These are phyloP conservation scores for Lichtheimia corymbifera DNA, from an alignment of 371 early-diverging fungal species.

Conservation along the genomic window DNA sequence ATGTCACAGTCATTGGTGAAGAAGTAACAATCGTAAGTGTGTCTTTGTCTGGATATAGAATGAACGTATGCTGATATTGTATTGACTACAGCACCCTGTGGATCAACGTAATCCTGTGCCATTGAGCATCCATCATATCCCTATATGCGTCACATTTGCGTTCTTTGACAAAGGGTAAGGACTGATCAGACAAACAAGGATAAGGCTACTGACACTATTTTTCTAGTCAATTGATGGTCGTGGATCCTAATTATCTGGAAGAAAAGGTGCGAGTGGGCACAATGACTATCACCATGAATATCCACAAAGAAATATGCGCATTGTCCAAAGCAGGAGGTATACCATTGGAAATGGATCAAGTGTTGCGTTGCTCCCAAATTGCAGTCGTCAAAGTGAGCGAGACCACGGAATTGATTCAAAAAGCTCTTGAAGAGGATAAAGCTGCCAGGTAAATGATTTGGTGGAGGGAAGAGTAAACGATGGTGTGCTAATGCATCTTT, in stretches of 20 bases:
- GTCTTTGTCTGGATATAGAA: neutral
- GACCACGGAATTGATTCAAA: constrained; percentile 70
- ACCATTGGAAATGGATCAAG: constrained; percentile 65
- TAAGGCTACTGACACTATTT: neutral
- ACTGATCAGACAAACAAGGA: neutral
- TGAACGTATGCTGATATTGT: neutral
- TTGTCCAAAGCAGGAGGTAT: constrained; percentile 92
- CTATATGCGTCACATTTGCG: constrained; percentile 89
- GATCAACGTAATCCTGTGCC: constrained; percentile 92
- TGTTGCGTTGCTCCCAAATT: constrained; percentile 76
- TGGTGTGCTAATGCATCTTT: neutral
- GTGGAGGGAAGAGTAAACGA: neutral
- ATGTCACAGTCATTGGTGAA: constrained; percentile 89
- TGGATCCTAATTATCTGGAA: constrained; percentile 87
- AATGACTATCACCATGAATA: constrained; percentile 88
- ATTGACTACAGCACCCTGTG: constrained; percentile 67
- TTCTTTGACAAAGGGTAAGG: constrained; percentile 84
- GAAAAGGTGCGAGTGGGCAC: constrained; percentile 81
- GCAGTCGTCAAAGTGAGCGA: constrained; percentile 76
- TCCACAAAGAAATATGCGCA: constrained; percentile 90
- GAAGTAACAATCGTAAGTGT: constrained; percentile 84
- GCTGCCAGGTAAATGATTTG: constrained; percentile 19
- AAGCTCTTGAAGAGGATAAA: constrained; percentile 59
- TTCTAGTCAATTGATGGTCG: constrained; percentile 68
- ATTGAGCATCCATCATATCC: constrained; percentile 91